Percentiles rank a stretch among this genome's conserved stretches.
Evolutionary conservation across 257 asterid genomes (phyloP).

Genomic region (Primulina huaijiensis): DNA sequence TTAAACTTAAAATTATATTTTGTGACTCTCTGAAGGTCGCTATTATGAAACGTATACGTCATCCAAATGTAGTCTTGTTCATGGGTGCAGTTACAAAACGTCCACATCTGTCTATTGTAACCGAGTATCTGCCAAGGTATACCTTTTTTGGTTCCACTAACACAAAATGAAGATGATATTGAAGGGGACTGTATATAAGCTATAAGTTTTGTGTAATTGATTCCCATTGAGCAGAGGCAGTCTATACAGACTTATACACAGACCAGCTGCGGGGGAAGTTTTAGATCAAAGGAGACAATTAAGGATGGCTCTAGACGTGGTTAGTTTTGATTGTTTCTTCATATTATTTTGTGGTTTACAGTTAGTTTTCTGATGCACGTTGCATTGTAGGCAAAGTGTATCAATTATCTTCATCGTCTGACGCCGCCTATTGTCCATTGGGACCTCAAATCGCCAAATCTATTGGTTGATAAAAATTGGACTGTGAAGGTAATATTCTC

Average conservation of each 20-base stretch:
- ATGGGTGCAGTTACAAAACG: slow-evolving; percentile 97
- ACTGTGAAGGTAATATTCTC: slow-evolving; percentile 62
- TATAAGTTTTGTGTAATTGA: slow-evolving; percentile 20
- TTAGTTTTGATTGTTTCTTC: slow-evolving; percentile 33
- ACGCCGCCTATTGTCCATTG: slow-evolving; percentile 85
- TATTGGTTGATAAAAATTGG: slow-evolving; percentile 89
- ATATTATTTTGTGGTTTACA: slow-evolving; percentile 1
- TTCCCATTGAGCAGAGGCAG: slow-evolving; percentile 66
- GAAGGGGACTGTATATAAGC: neutral
- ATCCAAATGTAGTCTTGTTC: slow-evolving; percentile 93
- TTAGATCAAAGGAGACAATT: slow-evolving; percentile 77
- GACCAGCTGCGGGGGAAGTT: slow-evolving; percentile 81
- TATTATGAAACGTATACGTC: slow-evolving; percentile 95
- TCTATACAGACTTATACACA: slow-evolving; percentile 81
- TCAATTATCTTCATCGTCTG: slow-evolving; percentile 84
- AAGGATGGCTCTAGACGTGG: slow-evolving; percentile 97
- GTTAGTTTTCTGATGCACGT: slow-evolving; percentile 14
- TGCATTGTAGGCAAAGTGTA: slow-evolving; percentile 70
- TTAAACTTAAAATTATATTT: slow-evolving; percentile 16
- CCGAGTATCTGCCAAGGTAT: slow-evolving; percentile 94
- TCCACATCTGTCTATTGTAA: slow-evolving; percentile 90
- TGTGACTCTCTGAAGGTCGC: slow-evolving; percentile 60
- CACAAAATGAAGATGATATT: slow-evolving; percentile 3
- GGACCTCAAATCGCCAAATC: slow-evolving; percentile 91
- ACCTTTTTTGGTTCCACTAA: slow-evolving; percentile 8